A percentile compares a stretch with the other conserved stretches of the same genome.
phyloP scores from a whole-genome alignment of 2,329 filamentous ascomycete genomes.

The Cordyceps fumosorosea region DNA sequence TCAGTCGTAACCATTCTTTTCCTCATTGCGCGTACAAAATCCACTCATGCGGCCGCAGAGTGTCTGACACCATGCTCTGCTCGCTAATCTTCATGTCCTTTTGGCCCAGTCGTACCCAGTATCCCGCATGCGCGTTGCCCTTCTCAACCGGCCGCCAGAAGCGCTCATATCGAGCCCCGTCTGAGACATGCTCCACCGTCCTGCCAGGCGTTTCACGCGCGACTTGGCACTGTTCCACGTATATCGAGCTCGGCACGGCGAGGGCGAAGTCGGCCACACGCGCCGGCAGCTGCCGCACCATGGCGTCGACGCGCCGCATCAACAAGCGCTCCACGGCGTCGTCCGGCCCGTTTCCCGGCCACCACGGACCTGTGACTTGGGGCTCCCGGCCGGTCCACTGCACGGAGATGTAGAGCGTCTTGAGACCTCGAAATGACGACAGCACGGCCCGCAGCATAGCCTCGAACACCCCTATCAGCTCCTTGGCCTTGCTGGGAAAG shows the following conservation, averaged over 20 bases:
- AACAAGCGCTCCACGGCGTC: conserved; percentile 6
- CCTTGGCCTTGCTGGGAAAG: conserved; percentile 10
- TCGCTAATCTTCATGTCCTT: conserved; percentile 14
- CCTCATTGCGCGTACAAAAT: conserved; percentile 12
- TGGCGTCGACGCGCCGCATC: conserved; percentile 15
- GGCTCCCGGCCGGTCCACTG: conserved; percentile 12
- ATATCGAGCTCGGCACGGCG: conserved; percentile 20
- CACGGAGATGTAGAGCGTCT: conserved; percentile 17
- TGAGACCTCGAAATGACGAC: conserved; percentile 14
- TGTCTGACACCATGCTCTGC: background rate
- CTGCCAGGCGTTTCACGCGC: conserved; percentile 12
- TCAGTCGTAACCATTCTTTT: background rate
- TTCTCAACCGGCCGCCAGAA: conserved; percentile 18
- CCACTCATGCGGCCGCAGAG: background rate
- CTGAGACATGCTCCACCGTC: conserved; percentile 16
- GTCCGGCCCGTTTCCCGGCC: background rate
- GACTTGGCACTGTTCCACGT: conserved; percentile 14
- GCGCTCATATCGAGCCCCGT: conserved; percentile 16
- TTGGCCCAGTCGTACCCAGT: conserved; percentile 23
- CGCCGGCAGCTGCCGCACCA: conserved; percentile 17
- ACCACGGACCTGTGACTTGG: background rate
- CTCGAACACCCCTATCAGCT: conserved; percentile 11
- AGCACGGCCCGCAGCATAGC: conserved; percentile 17
- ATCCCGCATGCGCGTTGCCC: conserved; percentile 16
- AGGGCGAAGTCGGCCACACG: conserved; percentile 18